These are phyloP conservation scores for Coffea eugenioides DNA, from an alignment of 257 asterid species.

Conservation along the genomic window DNA sequence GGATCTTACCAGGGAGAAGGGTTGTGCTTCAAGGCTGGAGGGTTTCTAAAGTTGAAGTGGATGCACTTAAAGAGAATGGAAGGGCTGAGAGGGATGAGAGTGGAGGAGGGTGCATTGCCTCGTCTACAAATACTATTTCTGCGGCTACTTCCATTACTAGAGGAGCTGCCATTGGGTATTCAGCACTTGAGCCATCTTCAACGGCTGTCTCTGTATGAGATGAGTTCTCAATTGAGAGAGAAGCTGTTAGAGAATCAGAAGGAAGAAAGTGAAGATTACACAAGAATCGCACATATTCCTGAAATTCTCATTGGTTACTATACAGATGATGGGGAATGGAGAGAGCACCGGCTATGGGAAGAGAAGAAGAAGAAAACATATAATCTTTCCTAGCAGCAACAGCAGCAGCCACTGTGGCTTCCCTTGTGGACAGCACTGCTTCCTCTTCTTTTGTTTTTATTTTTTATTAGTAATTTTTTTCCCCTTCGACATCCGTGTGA, in stretches of 20 bases:
- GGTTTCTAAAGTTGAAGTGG: constrained; percentile 27
- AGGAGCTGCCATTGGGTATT: constrained; percentile 7
- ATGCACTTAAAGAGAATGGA: constrained; percentile 8
- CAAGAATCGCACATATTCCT: neutral
- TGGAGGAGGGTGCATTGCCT: constrained; percentile 37
- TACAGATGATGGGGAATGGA: neutral
- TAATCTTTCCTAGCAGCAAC: too few relatives aligned
- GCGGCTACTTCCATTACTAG: neutral
- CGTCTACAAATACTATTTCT: neutral
- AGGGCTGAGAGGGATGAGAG: constrained; percentile 15
- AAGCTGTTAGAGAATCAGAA: neutral
- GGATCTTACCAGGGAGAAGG: constrained; percentile 30
- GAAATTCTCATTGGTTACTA: too few relatives aligned
- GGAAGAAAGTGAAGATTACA: neutral
- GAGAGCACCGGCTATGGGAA: neutral
- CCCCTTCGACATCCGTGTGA: too few relatives aligned
- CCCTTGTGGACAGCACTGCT: too few relatives aligned
- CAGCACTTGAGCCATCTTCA: neutral
- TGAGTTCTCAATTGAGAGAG: neutral
- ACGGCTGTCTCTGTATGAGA: neutral
- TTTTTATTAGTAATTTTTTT: too few relatives aligned
- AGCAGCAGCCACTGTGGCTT: too few relatives aligned
- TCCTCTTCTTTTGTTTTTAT: too few relatives aligned
- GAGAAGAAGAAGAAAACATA: neutral
- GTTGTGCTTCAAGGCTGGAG: constrained; percentile 30